These are phyloP conservation scores for Camillea tinctor DNA, from an alignment of 2,329 filamentous ascomycete genomes.

Conservation along the genomic window DNA sequence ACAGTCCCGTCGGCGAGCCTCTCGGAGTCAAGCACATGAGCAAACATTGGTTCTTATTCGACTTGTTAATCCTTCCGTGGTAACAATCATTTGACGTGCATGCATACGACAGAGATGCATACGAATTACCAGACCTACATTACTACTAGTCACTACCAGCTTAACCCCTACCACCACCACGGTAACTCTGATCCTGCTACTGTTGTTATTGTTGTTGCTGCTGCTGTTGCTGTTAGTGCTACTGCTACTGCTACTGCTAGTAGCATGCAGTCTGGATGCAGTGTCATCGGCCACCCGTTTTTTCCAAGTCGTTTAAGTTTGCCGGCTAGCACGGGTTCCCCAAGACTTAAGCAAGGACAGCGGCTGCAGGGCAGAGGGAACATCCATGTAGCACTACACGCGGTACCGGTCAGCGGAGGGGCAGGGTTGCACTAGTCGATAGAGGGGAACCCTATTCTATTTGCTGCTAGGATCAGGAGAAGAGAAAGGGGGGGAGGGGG, in stretches of 20 bases:
- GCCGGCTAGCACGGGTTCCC: neutral
- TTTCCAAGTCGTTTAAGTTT: constrained; percentile 10
- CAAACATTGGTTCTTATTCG: neutral
- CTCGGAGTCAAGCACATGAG: constrained; percentile 12
- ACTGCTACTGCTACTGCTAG: too few species aligned
- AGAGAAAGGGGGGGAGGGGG: too few species aligned
- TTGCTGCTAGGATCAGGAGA: neutral
- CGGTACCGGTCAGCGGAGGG: neutral
- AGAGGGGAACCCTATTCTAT: neutral
- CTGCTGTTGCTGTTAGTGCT: too few species aligned
- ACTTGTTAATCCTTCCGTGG: constrained; percentile 3
- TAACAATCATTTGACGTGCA: constrained; percentile 28
- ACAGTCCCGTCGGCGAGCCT: neutral
- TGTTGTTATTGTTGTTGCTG: too few species aligned
- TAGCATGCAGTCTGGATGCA: constrained; percentile 24
- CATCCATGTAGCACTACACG: neutral
- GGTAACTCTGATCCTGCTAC: too few species aligned
- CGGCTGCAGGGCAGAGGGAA: neutral
- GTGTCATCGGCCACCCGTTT: constrained; percentile 24
- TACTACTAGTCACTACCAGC: too few species aligned
- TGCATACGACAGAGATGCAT: constrained; percentile 28
- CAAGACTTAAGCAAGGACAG: neutral
- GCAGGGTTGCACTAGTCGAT: neutral
- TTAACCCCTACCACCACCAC: too few species aligned
- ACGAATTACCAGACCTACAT: too few species aligned